Base-by-base conservation (phyloP, 164 flowering plant species). In the Chimonanthus praecox region DNA sequence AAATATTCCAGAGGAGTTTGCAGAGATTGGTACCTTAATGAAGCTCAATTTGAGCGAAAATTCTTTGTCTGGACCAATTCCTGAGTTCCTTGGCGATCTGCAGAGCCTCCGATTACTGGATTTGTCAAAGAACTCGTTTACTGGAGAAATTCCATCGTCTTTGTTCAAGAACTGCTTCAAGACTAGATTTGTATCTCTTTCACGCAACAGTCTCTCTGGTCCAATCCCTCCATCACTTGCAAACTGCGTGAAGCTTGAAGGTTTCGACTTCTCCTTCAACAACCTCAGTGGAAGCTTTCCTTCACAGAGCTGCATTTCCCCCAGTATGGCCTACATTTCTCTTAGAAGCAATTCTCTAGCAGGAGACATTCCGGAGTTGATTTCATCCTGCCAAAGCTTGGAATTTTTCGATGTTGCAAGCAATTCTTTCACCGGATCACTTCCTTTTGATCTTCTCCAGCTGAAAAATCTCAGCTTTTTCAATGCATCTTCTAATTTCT, bases 11-110 rank as follows among this genome's bases (percentile, higher is more conserved):
- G 9, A 7, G 8, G 97, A 89, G 68, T 94, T 85, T 71, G 85
- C 81, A 2, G 77, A 76, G 21, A 76, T 94, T 15, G 75, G 63
- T 50, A 76, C 88, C 5, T 69, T 96, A 71, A 89, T 97, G 96
- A 96, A 94, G 87, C 87, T 96, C 64, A 94, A 96, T 83, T 77
- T 96, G 77, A 94, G 97, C 75, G 79, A 86, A 58, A 96, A 96
- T 85, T 90, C 89, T 3, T 75, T 96, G 44, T 89, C 90, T 49
- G 99, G 99, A 54, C 67, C 78, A 45, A 84, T 96, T 69, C 99
- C 99, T 0, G 93, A 88, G 58, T 90, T 91, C 73, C 68, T 94
- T 2, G 98, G 99, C 8, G 85, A 87, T 72, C 84, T 89, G 48
- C 83, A 79, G 33, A 87, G 69, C 70, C 85, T 94, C 68, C 81